Evolutionary conservation across 495 filamentous ascomycete species (phyloP).

Genomic region (Daldinia caldariorum): DNA sequence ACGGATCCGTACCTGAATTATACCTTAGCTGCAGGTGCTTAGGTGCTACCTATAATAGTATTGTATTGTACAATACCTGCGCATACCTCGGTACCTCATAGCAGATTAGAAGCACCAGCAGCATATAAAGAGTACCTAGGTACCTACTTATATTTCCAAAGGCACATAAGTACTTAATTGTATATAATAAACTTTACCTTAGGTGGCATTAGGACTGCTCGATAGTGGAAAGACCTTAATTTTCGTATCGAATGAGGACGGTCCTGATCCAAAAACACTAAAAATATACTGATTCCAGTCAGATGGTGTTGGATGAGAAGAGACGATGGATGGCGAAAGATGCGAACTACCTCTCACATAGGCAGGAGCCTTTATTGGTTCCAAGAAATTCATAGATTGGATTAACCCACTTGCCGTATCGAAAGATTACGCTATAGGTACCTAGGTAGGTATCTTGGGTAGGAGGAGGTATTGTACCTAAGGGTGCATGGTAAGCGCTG

Average conservation of each 20-base stretch:
- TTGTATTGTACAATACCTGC: no score
- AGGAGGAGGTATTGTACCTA: no score
- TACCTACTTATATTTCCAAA: no score
- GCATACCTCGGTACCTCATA: no score
- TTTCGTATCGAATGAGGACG: constrained; percentile 15
- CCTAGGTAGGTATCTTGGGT: no score
- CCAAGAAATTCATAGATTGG: constrained; percentile 9
- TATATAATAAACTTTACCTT: no score
- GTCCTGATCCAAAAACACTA: constrained; percentile 20
- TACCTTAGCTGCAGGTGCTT: neutral
- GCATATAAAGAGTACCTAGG: no score
- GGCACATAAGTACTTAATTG: neutral
- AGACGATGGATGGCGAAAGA: constrained; percentile 2
- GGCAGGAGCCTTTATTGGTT: constrained; percentile 22
- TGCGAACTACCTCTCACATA: constrained; percentile 7
- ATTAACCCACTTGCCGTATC: constrained; percentile 18
- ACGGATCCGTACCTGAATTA: no score
- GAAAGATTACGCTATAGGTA: constrained; percentile 13
- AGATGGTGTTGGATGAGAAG: neutral
- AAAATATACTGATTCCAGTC: constrained; percentile 13
- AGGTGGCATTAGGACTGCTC: neutral
- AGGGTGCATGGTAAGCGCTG: no score
- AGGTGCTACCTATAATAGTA: no score
- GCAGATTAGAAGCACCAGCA: no score
- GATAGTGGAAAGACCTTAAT: neutral